Base-by-base conservation (phyloP, 2,329 filamentous ascomycete species). In the Paraconiothyrium brasiliense region DNA sequence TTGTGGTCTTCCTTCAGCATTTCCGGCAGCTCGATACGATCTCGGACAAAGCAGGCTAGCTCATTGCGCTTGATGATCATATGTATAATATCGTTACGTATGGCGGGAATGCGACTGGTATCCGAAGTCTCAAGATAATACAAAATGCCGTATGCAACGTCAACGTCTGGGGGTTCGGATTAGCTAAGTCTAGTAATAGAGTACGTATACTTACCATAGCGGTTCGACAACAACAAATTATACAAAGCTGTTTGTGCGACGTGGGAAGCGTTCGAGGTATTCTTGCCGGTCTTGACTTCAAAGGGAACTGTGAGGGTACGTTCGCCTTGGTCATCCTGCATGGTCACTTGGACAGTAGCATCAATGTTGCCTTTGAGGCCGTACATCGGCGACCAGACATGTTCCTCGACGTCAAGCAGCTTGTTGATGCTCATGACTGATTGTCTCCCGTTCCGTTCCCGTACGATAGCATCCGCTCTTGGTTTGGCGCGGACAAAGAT, bases 291-390 rank as follows among this genome's bases (percentile, higher is more conserved):
- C 80, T 99, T 99, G 71, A 99, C 87, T 76, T 99, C 95, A 66
- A 99, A 92, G 0, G 95, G 95, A 4, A 97, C 92, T 0, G 94
- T 94, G 64, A 98, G 82, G 5, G 87, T 92, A 63, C 87, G 87
- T 50, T 83, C 79, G 34, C 86, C 84, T n/a, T 85, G 82, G 30
- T 88, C 87, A 59, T 97, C 91, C 58, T 87, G 83, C 83, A 97
- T 91, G 0, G 87, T 88, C 16, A 95, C 91, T 80, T 99, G 92
- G 0, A 99, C 92, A 0, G 95, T 98, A 32, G 95, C 95, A 80
- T 99, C 95, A 62, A 99, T 95, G 70, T 98, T 99, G 34, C 95
- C 95, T 78, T 99, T 99, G 16, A 99, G 84, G 0, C 95, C 95
- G 75, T 97, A 99, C 88, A 93, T 94, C 0, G 95, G 95, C 7